Percentiles rank a stretch among this genome's conserved stretches.
Conservation (phyloP, 1,139 yeast genomes). For the Debaryomyces sp. region DNA sequence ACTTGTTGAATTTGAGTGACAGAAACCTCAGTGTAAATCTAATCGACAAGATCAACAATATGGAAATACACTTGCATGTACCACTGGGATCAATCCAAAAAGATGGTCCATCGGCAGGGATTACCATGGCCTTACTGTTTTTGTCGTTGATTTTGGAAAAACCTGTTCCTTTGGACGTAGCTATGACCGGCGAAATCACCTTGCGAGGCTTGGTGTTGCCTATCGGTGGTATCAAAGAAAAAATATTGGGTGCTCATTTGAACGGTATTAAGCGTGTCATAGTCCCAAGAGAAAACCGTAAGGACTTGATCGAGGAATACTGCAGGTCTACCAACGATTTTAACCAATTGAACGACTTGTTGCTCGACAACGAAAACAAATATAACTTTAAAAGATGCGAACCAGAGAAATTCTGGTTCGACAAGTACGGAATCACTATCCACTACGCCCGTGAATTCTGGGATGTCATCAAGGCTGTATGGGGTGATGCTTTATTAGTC, state of each 20-base stretch:
- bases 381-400: conserved; percentile 34
- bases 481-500: conserved; percentile 53
- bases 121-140: conserved; percentile 83
- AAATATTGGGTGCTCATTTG: conserved; percentile 81
- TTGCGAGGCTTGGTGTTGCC: conserved; percentile 84
- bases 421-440: conserved; percentile 58
- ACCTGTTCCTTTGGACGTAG: conserved; percentile 69
- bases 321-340: conserved; percentile 34
- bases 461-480: conserved; percentile 71
- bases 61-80: conserved; percentile 80
- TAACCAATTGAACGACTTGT: conserved; percentile 34
- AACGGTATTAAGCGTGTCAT: conserved; percentile 63
- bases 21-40: conserved; percentile 26
- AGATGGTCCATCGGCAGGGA: conserved; percentile 95
- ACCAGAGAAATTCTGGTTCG: conserved; percentile 50
- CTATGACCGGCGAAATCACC: conserved; percentile 95
- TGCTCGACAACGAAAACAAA: conserved; percentile 37
- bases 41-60: conserved; percentile 48
- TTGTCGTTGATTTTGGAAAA: conserved; percentile 69
- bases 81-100: conserved; percentile 88
- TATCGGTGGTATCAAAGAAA: conserved; percentile 88
- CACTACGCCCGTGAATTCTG: conserved; percentile 74
- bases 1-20: conserved; percentile 30
- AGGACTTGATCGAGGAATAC: conserved; percentile 68
- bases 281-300: conserved; percentile 69